Conservation (phyloP, 2,329 filamentous ascomycete species). For the Phyllosticta citriasiana region DNA sequence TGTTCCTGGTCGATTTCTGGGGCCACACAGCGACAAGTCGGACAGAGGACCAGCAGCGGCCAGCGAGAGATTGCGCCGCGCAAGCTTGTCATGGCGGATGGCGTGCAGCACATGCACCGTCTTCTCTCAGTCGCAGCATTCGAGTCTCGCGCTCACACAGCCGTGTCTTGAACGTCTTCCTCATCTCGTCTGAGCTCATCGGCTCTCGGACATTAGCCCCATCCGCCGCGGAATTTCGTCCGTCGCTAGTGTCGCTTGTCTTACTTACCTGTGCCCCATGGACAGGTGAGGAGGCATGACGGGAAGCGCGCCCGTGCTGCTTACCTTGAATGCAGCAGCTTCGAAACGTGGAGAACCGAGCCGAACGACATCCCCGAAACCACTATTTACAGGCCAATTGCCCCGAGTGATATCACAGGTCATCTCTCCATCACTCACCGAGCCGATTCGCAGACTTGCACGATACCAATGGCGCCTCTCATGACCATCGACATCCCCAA, state of each 20-base stretch:
- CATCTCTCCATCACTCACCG: neutral
- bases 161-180: neutral
- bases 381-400: neutral
- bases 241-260: too few relatives aligned
- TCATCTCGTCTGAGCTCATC: neutral
- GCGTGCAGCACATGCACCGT: neutral
- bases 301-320: neutral
- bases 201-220: neutral
- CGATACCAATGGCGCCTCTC: neutral
- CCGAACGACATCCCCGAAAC: neutral
- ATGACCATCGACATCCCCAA: conserved; percentile 17
- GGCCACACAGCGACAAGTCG: neutral
- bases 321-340: neutral
- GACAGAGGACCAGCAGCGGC: neutral
- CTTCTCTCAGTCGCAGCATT: neutral
- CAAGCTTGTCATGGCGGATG: neutral
- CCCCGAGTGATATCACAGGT: neutral
- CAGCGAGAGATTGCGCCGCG: conserved; percentile 1
- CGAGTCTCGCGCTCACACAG: neutral
- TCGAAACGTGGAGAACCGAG: neutral
- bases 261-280: too few relatives aligned
- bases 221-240: neutral
- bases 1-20: neutral
- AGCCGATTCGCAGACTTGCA: neutral
- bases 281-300: neutral